A percentile compares a stretch with the other conserved stretches of the same genome.
Conservation (phyloP, 2,329 filamentous ascomycete species). For the Claviceps cyperi region DNA sequence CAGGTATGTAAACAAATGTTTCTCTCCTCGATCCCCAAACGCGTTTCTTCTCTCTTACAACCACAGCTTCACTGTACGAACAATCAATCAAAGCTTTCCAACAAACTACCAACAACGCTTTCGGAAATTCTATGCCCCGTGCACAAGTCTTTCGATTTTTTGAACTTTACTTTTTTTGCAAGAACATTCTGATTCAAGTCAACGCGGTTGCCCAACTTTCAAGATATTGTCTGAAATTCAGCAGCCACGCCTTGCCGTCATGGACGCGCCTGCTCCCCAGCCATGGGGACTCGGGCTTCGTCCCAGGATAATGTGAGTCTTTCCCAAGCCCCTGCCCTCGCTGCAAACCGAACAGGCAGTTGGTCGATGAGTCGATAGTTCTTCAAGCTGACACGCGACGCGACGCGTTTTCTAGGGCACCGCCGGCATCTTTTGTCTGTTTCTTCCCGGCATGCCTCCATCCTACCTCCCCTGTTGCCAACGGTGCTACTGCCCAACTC, state of each 20-base stretch:
- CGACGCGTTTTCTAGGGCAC: conserved; percentile 6
- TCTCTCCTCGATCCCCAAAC: neutral
- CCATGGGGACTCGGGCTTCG: conserved; percentile 7
- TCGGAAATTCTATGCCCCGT: conserved; percentile 3
- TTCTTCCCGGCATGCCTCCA: conserved; percentile 12
- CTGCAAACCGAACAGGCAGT: too few relatives aligned
- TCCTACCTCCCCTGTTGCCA: neutral
- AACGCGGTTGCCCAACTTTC: conserved; percentile 5
- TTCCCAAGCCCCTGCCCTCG: neutral
- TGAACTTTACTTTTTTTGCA: conserved; percentile 1
- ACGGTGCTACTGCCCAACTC: neutral
- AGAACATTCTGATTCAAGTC: neutral
- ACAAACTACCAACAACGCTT: conserved; percentile 1
- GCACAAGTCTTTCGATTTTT: neutral
- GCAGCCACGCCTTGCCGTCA: conserved; percentile 5
- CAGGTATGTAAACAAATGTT: conserved; percentile 4
- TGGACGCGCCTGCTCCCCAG: conserved; percentile 9
- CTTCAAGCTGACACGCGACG: conserved; percentile 9
- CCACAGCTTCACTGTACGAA: conserved; percentile 3
- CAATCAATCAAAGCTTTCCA: neutral
- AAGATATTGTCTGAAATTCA: conserved; percentile 2
- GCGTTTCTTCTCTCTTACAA: neutral
- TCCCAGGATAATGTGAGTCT: conserved; percentile 7
- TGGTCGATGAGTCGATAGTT: neutral
- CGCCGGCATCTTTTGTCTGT: conserved; percentile 12